These are phyloP conservation scores for Citrullus colocynthis DNA, from an alignment of 306 rosid species.

Conservation along the genomic window DNA sequence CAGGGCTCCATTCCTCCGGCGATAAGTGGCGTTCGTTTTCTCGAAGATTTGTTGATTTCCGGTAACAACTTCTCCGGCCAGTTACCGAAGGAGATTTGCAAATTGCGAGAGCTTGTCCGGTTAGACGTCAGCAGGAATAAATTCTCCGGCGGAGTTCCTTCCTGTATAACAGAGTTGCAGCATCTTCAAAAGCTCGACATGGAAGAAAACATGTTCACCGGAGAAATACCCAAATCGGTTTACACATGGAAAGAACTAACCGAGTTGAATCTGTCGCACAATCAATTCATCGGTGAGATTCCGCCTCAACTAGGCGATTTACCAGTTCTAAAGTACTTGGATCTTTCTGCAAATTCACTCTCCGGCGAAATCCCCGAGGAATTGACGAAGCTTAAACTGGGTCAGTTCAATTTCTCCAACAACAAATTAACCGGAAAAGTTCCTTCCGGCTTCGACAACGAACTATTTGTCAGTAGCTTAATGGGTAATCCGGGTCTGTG, in stretches of 20 bases:
- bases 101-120: constrained; percentile 18
- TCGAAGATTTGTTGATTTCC: constrained; percentile 23
- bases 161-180: constrained; percentile 40
- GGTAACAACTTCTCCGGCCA: constrained; percentile 40
- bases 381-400: constrained; percentile 43
- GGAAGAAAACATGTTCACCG: constrained; percentile 50
- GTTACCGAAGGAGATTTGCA: constrained; percentile 37
- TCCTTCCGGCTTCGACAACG: constrained; percentile 39
- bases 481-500: constrained; percentile 55
- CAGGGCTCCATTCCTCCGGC: constrained; percentile 35
- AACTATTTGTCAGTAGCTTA: constrained; percentile 25
- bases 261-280: constrained; percentile 46
- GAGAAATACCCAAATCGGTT: constrained; percentile 39
- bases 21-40: constrained; percentile 15
- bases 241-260: constrained; percentile 42
- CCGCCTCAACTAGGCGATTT: constrained; percentile 45
- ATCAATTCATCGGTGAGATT: constrained; percentile 41
- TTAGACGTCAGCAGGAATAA: constrained; percentile 39
- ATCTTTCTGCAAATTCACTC: constrained; percentile 45
- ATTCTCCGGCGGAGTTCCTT: constrained; percentile 42
- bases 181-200: constrained; percentile 43
- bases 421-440: constrained; percentile 49
- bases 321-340: constrained; percentile 45
- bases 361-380: constrained; percentile 55
- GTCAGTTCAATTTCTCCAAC: constrained; percentile 43